Evolutionary conservation across 768 basidiomycete genomes (phyloP).

Genomic region (Gloeopeniophorella convolvens): DNA sequence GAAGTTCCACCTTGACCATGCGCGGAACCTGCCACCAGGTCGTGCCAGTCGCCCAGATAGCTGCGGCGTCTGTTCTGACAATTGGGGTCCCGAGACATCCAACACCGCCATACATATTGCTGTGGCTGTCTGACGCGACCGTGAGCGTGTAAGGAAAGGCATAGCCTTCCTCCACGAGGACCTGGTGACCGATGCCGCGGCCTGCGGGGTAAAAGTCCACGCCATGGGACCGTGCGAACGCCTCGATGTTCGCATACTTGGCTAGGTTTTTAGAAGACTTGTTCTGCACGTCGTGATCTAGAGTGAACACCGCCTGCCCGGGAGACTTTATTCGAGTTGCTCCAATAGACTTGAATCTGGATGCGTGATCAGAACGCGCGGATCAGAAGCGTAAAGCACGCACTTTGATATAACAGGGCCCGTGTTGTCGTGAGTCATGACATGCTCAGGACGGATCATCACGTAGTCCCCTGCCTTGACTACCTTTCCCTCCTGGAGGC

Average conservation of each 20-base stretch:
- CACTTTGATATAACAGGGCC: conserved; percentile 97
- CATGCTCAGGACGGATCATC: conserved; percentile 97
- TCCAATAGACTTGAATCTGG: conserved; percentile 91
- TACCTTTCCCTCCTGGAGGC: conserved; percentile 65
- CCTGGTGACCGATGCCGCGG: conserved; percentile 95
- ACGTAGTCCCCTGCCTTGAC: conserved; percentile 98
- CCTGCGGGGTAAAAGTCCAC: conserved; percentile 98
- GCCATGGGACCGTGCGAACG: conserved; percentile 75
- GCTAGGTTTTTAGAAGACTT: conserved; percentile 80
- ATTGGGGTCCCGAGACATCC: conserved; percentile 97
- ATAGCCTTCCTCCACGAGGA: conserved; percentile 97
- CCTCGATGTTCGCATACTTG: conserved; percentile 90
- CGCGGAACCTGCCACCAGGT: conserved; percentile 99
- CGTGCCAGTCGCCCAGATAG: conserved; percentile 95
- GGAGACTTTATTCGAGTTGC: conserved; percentile 78
- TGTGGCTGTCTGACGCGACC: conserved; percentile 93
- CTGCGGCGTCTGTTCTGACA: conserved; percentile 91
- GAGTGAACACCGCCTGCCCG: conserved; percentile 86
- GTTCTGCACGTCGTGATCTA: conserved; percentile 99
- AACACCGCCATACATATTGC: conserved; percentile 98
- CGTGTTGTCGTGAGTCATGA: conserved; percentile 98
- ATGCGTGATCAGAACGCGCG: neutral
- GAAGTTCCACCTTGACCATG: conserved; percentile 91
- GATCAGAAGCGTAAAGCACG: conserved; percentile 27
- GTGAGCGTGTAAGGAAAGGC: conserved; percentile 95